These are phyloP conservation scores for Sphaceloma murrayae DNA, from an alignment of 2,329 filamentous ascomycete species.

Conservation along the genomic window DNA sequence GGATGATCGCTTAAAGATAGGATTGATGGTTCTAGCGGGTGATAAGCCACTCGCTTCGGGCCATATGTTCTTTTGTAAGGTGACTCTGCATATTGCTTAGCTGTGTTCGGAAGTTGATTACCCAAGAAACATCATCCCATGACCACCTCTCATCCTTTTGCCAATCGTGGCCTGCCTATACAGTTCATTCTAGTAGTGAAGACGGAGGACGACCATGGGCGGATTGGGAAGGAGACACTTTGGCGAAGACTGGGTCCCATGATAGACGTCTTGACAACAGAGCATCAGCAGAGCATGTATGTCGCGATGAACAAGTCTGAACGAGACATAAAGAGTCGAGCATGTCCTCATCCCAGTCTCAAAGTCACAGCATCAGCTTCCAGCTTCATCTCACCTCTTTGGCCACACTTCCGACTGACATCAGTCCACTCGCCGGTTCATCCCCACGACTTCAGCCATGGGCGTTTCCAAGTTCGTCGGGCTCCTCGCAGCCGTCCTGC, in stretches of 20 bases:
- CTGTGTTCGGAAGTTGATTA: constrained; percentile 13
- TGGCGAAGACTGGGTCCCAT: not conserved
- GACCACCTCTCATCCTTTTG: not conserved
- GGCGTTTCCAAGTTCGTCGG: constrained; percentile 7
- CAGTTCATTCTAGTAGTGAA: not conserved
- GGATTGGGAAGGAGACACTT: constrained; percentile 7
- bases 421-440: not conserved
- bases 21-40: not conserved
- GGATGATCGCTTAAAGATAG: constrained; percentile 1
- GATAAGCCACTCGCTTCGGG: constrained; percentile 7
- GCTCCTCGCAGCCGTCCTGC: constrained; percentile 10
- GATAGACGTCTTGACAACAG: not conserved
- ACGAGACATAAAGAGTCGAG: constrained; percentile 4
- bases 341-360: not conserved
- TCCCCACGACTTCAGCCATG: not conserved
- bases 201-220: constrained; percentile 5
- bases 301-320: no score
- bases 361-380: constrained; percentile 1
- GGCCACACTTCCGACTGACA: not conserved
- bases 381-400: not conserved
- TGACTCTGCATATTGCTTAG: constrained; percentile 5
- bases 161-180: constrained; percentile 1
- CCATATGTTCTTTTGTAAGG: not conserved
- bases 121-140: not conserved
- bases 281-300: not conserved